phyloP scores from a whole-genome alignment of 2,329 filamentous ascomycete species.

The Beauveria rudraprayagi region DNA sequence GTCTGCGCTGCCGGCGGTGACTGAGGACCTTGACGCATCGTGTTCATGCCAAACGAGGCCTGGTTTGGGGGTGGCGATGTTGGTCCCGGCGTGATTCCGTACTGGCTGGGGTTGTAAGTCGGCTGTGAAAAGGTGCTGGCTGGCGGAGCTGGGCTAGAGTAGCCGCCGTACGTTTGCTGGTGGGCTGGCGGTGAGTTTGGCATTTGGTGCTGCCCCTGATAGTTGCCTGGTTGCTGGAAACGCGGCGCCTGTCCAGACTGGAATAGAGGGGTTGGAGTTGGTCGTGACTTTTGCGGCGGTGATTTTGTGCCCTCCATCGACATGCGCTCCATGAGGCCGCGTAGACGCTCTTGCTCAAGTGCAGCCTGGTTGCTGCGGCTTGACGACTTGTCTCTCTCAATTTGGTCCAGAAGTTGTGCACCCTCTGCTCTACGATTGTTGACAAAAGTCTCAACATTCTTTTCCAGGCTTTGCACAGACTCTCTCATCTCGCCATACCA shows the following conservation, averaged over 20 bases:
- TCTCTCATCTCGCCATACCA: conserved; percentile 97
- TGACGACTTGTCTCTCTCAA: conserved; percentile 68
- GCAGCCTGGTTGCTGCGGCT: conserved; percentile 59
- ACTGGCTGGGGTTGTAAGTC: conserved; percentile 50
- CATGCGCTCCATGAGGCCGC: conserved; percentile 91
- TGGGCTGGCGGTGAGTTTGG: conserved; percentile 47
- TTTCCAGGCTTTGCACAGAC: conserved; percentile 81
- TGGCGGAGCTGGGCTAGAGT: conserved; percentile 33
- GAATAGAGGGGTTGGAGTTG: conserved; percentile 39
- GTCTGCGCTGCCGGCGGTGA: conserved; percentile 53
- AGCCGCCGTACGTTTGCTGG: conserved; percentile 36
- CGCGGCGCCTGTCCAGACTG: conserved; percentile 36
- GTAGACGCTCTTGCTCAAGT: conserved; percentile 77
- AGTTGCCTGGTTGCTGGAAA: conserved; percentile 44
- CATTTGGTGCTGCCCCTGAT: conserved; percentile 50
- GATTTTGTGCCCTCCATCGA: conserved; percentile 61
- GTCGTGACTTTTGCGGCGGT: conserved; percentile 23
- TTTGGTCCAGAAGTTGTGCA: conserved; percentile 78
- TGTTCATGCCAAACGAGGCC: conserved; percentile 36
- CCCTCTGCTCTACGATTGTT: conserved; percentile 90
- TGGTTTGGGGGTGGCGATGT: conserved; percentile 59
- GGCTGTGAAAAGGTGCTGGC: conserved; percentile 41
- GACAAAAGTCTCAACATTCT: conserved; percentile 96
- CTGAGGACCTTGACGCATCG: conserved; percentile 30
- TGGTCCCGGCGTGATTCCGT: conserved; percentile 49